Evolutionary conservation across 2,329 filamentous ascomycete species (phyloP).

Genomic region (Teratosphaeria nubilosa): DNA sequence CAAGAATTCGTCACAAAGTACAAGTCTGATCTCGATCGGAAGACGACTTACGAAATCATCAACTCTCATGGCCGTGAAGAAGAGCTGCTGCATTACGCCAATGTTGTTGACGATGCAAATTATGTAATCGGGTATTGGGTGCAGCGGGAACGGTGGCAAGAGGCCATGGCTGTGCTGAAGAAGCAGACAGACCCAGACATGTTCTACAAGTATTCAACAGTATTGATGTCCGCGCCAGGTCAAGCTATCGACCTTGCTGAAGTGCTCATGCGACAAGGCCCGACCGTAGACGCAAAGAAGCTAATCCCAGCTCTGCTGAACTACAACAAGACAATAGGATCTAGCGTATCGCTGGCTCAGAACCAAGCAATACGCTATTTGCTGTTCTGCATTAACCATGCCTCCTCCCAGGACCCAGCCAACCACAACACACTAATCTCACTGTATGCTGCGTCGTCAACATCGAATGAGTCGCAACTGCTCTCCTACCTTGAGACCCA

Average conservation of each 20-base stretch:
- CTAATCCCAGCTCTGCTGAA: slow-evolving; percentile 89
- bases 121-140: slow-evolving; percentile 97
- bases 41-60: slow-evolving; percentile 91
- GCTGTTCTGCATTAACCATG: slow-evolving; percentile 81
- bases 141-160: slow-evolving; percentile 82
- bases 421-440: slow-evolving; percentile 96
- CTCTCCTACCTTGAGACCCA: slow-evolving; percentile 86
- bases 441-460: slow-evolving; percentile 81
- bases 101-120: slow-evolving; percentile 78
- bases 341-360: slow-evolving; percentile 51
- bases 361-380: slow-evolving; percentile 94
- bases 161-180: slow-evolving; percentile 80
- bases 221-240: slow-evolving; percentile 70
- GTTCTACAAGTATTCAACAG: slow-evolving; percentile 93
- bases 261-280: slow-evolving; percentile 76
- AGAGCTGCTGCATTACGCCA: slow-evolving; percentile 85
- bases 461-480: slow-evolving; percentile 73
- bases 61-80: slow-evolving; percentile 91
- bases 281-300: slow-evolving; percentile 71
- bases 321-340: slow-evolving; percentile 64
- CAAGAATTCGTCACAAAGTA: slow-evolving; percentile 79
- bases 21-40: slow-evolving; percentile 77
- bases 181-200: slow-evolving; percentile 85
- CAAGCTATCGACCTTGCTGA: slow-evolving; percentile 80
- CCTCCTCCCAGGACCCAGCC: slow-evolving; percentile 69